Conservation (phyloP, 2,329 filamentous ascomycete genomes). For the Microcera coccophila region DNA sequence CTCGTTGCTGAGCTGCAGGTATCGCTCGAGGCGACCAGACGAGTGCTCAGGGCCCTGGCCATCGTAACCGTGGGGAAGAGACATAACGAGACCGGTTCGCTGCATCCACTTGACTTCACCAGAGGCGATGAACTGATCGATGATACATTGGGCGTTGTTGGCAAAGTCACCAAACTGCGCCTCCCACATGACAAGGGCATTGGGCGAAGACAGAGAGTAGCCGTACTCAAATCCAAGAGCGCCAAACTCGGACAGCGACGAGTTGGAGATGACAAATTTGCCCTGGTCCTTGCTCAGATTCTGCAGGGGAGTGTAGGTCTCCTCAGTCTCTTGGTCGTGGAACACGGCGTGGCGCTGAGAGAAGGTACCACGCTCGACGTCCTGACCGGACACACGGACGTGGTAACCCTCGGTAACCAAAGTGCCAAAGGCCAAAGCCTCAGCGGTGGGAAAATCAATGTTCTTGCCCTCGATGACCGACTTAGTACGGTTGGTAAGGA, state of each 20-base stretch:
- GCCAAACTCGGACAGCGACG: conserved; percentile 67
- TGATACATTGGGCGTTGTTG: conserved; percentile 98
- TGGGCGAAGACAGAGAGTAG: conserved; percentile 94
- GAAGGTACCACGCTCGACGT: conserved; percentile 99
- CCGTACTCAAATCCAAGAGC: conserved; percentile 97
- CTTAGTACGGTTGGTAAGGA: conserved; percentile 84
- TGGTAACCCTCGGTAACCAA: conserved; percentile 92
- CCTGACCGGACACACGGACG: conserved; percentile 95
- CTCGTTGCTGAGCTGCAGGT: conserved; percentile 95
- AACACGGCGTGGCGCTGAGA: conserved; percentile 96
- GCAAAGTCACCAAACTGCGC: conserved; percentile 99
- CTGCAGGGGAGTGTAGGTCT: conserved; percentile 88
- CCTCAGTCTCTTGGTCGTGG: conserved; percentile 94
- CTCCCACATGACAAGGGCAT: conserved; percentile 98
- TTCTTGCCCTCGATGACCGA: conserved; percentile 85
- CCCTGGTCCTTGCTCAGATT: conserved; percentile 86
- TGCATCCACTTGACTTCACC: conserved; percentile 99
- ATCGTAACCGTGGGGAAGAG: conserved; percentile 94
- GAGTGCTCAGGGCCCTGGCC: conserved; percentile 98
- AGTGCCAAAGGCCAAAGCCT: conserved; percentile 90
- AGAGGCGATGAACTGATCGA: conserved; percentile 97
- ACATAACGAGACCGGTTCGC: conserved; percentile 93
- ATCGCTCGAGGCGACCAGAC: conserved; percentile 93
- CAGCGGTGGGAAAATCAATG: conserved; percentile 96
- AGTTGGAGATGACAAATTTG: conserved; percentile 96